Evolutionary conservation across 176 grass and related monocot genomes (phyloP).

Genomic region (Oryza punctata): DNA sequence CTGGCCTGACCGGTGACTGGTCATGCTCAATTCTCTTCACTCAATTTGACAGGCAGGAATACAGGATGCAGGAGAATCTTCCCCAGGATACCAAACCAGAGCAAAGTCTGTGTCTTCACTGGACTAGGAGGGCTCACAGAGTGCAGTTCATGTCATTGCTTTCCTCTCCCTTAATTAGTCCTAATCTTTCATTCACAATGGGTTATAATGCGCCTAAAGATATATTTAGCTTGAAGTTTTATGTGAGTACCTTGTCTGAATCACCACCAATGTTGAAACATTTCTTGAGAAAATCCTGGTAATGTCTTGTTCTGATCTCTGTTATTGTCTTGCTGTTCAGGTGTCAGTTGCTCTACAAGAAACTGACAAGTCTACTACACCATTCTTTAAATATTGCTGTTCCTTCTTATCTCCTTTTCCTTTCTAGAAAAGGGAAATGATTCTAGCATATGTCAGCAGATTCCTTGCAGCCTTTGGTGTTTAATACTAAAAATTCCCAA

Average conservation of each 20-base stretch:
- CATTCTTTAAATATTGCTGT: slow-evolving; percentile 11
- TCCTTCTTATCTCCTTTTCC: slow-evolving; percentile 6
- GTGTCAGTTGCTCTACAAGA: neutral
- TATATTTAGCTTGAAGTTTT: neutral
- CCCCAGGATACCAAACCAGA: neutral
- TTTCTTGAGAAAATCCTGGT: neutral
- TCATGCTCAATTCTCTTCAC: slow-evolving; percentile 23
- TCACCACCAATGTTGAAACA: neutral
- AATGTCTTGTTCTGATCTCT: slow-evolving; percentile 7
- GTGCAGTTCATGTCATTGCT: slow-evolving; percentile 23
- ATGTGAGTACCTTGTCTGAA: neutral
- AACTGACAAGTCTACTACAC: neutral
- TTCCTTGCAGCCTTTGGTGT: slow-evolving; percentile 35
- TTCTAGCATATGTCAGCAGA: slow-evolving; percentile 7
- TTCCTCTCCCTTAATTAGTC: slow-evolving; percentile 14
- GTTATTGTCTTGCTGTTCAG: neutral
- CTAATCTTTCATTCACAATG: slow-evolving; percentile 22
- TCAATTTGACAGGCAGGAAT: slow-evolving; percentile 10
- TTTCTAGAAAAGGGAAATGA: neutral
- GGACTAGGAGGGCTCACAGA: neutral
- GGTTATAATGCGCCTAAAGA: slow-evolving; percentile 11
- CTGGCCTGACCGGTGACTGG: neutral
- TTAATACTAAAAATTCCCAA: neutral
- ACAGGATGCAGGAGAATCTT: neutral
- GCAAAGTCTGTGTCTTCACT: neutral